Percentiles rank a stretch among this genome's conserved stretches.
phyloP scores from a whole-genome alignment of 2,329 filamentous ascomycete genomes.

The Penicillium italicum region DNA sequence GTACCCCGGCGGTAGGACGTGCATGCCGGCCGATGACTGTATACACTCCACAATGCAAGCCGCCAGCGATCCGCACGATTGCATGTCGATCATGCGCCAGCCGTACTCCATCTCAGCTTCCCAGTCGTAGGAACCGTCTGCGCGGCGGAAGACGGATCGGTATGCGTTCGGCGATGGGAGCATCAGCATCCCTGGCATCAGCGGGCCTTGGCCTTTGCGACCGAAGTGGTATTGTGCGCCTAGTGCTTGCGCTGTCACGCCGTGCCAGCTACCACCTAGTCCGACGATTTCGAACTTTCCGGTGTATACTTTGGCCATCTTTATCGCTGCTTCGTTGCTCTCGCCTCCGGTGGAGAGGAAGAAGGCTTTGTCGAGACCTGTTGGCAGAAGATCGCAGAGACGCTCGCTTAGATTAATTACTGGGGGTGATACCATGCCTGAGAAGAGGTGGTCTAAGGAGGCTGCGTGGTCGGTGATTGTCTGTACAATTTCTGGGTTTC shows the following conservation, averaged over 20 bases:
- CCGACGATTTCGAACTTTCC: conserved; percentile 64
- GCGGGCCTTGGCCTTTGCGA: conserved; percentile 19
- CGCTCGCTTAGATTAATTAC: conserved; percentile 54
- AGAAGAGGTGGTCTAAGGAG: conserved; percentile 57
- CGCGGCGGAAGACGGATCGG: conserved; percentile 57
- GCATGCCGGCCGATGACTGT: conserved; percentile 57
- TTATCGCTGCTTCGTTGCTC: conserved; percentile 60
- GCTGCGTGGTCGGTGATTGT: conserved; percentile 50
- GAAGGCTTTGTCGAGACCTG: conserved; percentile 52
- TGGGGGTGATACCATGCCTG: conserved; percentile 57
- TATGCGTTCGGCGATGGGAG: conserved; percentile 61
- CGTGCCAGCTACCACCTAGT: conserved; percentile 58
- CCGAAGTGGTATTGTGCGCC: conserved; percentile 44
- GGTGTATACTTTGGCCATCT: conserved; percentile 61
- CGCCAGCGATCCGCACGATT: conserved; percentile 59
- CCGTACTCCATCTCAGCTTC: conserved; percentile 60
- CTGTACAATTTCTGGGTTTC: conserved; percentile 56
- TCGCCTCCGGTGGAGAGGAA: conserved; percentile 59
- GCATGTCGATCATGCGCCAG: conserved; percentile 58
- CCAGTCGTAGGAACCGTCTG: conserved; percentile 63
- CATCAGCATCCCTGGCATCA: conserved; percentile 55
- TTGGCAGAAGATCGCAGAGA: conserved; percentile 46
- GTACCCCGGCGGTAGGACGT: conserved; percentile 57
- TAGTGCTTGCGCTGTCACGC: conserved; percentile 54
- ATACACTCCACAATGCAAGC: conserved; percentile 63